A percentile compares a stretch with the other conserved stretches of the same genome.
Conservation (phyloP, 1,139 yeast genomes). For the Suhomyces terraborum region DNA sequence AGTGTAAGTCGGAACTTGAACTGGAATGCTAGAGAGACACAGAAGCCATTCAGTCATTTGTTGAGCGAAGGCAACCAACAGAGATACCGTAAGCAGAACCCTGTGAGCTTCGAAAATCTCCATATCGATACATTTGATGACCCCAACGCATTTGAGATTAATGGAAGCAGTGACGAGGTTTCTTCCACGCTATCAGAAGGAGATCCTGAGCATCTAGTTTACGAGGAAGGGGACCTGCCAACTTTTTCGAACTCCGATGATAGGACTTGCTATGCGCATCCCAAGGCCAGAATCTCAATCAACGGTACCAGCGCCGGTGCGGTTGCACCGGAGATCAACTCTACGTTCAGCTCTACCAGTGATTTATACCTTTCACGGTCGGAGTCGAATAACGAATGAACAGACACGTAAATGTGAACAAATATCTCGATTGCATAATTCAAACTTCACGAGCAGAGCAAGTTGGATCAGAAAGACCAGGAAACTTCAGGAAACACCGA, state of each 20-base stretch:
- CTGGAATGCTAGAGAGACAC: slow-evolving; percentile 85
- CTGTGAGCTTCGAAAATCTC: slow-evolving; percentile 13
- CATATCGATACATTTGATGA: slow-evolving; percentile 16
- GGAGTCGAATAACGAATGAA: slow-evolving; percentile 1
- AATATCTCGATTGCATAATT: too few species aligned
- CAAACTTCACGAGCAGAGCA: too few species aligned
- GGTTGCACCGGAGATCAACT: neutral
- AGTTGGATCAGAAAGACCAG: too few species aligned
- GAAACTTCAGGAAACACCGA: too few species aligned
- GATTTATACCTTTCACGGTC: slow-evolving; percentile 1
- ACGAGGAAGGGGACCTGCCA: slow-evolving; percentile 2
- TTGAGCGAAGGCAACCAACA: slow-evolving; percentile 46
- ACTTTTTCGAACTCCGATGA: slow-evolving; percentile 28
- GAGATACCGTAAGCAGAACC: slow-evolving; percentile 26
- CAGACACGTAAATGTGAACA: too few species aligned
- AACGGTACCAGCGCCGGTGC: slow-evolving; percentile 1
- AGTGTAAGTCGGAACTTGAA: slow-evolving; percentile 80
- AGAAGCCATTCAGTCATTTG: slow-evolving; percentile 66
- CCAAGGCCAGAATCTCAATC: slow-evolving; percentile 34
- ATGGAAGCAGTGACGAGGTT: slow-evolving; percentile 19
- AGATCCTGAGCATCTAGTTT: slow-evolving; percentile 15
- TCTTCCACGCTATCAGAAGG: slow-evolving; percentile 21
- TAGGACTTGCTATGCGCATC: slow-evolving; percentile 43
- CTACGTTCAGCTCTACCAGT: slow-evolving; percentile 2
- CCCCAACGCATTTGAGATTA: slow-evolving; percentile 32